These are phyloP conservation scores for Plenodomus tracheiphilus DNA, from an alignment of 2,329 filamentous ascomycete genomes.

Conservation along the genomic window DNA sequence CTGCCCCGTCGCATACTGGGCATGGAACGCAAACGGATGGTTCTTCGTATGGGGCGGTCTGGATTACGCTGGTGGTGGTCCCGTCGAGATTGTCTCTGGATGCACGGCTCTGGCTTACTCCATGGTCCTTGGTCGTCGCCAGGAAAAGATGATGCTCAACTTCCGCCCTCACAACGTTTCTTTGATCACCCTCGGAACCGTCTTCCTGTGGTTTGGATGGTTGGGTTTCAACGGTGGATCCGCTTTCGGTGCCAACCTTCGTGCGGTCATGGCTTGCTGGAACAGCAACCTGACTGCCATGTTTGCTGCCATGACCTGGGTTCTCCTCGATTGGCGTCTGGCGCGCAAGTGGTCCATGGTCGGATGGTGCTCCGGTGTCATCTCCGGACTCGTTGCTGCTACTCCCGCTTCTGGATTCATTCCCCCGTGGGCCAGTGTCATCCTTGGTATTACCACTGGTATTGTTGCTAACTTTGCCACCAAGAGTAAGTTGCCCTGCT, in stretches of 20 bases:
- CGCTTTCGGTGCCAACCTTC: slow-evolving; percentile 88
- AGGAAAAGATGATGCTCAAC: slow-evolving; percentile 99
- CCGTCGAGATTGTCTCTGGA: slow-evolving; percentile 95
- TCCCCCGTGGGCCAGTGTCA: slow-evolving; percentile 65
- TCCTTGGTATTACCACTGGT: slow-evolving; percentile 64
- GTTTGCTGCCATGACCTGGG: slow-evolving; percentile 92
- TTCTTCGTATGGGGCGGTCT: slow-evolving; percentile 86
- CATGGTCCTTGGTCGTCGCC: slow-evolving; percentile 89
- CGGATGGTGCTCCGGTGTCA: slow-evolving; percentile 87
- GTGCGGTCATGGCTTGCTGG: slow-evolving; percentile 96
- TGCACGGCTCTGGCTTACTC: slow-evolving; percentile 94
- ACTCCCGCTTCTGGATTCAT: slow-evolving; percentile 83
- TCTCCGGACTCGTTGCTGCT: slow-evolving; percentile 85
- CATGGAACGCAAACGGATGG: slow-evolving; percentile 95
- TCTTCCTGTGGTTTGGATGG: slow-evolving; percentile 98
- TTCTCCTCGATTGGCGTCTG: slow-evolving; percentile 91
- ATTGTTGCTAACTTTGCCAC: slow-evolving; percentile 82
- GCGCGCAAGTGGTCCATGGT: slow-evolving; percentile 94
- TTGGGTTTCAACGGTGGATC: slow-evolving; percentile 98
- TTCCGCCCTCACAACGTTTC: slow-evolving; percentile 99
- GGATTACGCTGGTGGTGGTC: slow-evolving; percentile 94
- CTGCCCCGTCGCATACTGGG: slow-evolving; percentile 95
- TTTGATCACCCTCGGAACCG: slow-evolving; percentile 90
- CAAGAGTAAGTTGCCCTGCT: slow-evolving; percentile 66
- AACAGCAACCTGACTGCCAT: slow-evolving; percentile 93